These are phyloP conservation scores for Podila epicladia DNA, from an alignment of 192 early-diverging fungal species.

Conservation along the genomic window DNA sequence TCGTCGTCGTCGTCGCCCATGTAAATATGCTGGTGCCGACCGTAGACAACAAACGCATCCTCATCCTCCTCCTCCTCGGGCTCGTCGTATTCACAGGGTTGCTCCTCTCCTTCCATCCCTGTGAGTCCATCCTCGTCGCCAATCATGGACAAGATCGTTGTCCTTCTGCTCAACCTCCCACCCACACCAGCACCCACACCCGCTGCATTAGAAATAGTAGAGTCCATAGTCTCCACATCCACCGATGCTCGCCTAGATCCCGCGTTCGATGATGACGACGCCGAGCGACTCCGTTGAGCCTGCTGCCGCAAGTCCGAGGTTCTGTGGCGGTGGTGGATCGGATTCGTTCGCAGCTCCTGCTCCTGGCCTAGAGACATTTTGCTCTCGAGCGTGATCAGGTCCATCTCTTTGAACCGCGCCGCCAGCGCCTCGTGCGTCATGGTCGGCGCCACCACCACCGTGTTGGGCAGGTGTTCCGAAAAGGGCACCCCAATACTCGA, in stretches of 20 bases:
- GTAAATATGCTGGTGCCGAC: constrained; percentile 38
- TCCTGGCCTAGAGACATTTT: background rate
- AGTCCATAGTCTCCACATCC: constrained; percentile 3
- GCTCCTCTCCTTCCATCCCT: background rate
- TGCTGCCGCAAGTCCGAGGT: constrained; percentile 29
- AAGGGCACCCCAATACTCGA: background rate
- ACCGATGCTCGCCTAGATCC: constrained; percentile 29
- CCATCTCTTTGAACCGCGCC: constrained; percentile 51
- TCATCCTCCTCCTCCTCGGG: background rate
- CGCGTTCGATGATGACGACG: constrained; percentile 21
- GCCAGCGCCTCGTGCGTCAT: constrained; percentile 49
- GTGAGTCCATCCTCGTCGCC: constrained; percentile 2
- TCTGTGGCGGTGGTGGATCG: constrained; percentile 36
- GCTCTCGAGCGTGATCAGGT: constrained; percentile 23
- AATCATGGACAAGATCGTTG: background rate
- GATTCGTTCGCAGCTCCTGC: constrained; percentile 41
- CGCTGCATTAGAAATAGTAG: background rate
- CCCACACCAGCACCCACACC: background rate
- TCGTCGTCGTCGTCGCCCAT: constrained; percentile 16
- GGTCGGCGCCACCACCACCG: constrained; percentile 12
- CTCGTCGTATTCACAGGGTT: background rate
- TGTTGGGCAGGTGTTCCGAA: constrained; percentile 26
- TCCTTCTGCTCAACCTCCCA: background rate
- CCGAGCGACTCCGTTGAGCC: background rate
- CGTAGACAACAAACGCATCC: constrained; percentile 20